Percentiles rank a stretch among this genome's conserved stretches.
Conservation (phyloP, 139 green algal species). For the Tetratostichococcus sp. region DNA sequence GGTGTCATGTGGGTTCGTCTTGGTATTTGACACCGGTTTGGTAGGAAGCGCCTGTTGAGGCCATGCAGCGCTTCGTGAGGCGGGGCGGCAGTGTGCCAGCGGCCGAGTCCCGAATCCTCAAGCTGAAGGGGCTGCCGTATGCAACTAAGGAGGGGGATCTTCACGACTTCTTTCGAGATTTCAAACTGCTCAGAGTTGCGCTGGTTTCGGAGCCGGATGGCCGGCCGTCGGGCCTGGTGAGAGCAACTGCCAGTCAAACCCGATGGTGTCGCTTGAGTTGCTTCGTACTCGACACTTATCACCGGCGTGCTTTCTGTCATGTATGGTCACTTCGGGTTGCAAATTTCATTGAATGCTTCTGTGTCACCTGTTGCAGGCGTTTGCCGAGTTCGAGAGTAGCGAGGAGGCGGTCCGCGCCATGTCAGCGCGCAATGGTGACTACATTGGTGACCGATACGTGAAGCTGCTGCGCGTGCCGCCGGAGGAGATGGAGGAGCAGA, state of each 20-base stretch:
- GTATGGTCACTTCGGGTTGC: no score
- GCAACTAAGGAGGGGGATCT: slow-evolving; percentile 39
- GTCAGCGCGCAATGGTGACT: slow-evolving; percentile 54
- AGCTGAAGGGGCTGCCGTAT: slow-evolving; percentile 43
- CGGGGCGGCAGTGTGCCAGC: not conserved
- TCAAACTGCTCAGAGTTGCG: slow-evolving; percentile 14
- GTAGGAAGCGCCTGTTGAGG: no score
- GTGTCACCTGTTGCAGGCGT: slow-evolving; percentile 26
- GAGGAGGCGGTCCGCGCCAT: slow-evolving; percentile 48
- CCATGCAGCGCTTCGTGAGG: not conserved
- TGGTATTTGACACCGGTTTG: no score
- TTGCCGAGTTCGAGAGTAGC: slow-evolving; percentile 50
- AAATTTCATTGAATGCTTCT: not conserved
- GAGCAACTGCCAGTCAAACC: not conserved
- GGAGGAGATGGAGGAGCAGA: slow-evolving; percentile 64
- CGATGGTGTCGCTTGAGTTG: not conserved
- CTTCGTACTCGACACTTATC: not conserved
- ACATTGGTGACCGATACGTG: slow-evolving; percentile 66
- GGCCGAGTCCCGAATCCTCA: slow-evolving; percentile 27
- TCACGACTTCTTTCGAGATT: slow-evolving; percentile 46
- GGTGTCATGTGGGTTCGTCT: no score
- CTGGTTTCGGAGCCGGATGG: slow-evolving; percentile 58
- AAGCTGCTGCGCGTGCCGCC: slow-evolving; percentile 60
- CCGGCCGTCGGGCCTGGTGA: slow-evolving; percentile 51
- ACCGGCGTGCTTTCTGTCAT: no score